Percentiles rank a stretch among this genome's conserved stretches.
These are phyloP conservation scores for Rosellinia necatrix DNA, from an alignment of 2,329 filamentous ascomycete genomes.

Conservation along the genomic window DNA sequence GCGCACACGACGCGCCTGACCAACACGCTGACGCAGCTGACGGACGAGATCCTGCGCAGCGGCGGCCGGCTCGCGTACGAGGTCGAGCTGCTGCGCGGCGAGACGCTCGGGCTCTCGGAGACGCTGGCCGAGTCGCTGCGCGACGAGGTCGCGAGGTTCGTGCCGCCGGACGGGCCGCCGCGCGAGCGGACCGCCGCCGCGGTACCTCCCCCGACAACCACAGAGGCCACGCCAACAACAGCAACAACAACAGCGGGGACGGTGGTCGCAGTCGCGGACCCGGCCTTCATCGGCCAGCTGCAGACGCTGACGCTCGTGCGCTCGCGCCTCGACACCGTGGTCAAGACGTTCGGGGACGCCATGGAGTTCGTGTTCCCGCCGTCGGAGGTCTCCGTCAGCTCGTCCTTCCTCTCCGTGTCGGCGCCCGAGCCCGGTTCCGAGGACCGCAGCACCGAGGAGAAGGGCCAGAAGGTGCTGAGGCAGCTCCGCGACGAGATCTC, in stretches of 20 bases:
- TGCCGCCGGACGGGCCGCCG: conserved; percentile 61
- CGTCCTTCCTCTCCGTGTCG: conserved; percentile 87
- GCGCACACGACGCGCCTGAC: conserved; percentile 85
- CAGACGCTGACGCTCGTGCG: conserved; percentile 84
- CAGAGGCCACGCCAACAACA: neutral
- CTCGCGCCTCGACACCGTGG: conserved; percentile 82
- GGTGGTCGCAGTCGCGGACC: conserved; percentile 43
- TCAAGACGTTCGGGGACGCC: conserved; percentile 89
- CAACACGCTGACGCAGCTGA: conserved; percentile 81
- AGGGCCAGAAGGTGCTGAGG: conserved; percentile 79
- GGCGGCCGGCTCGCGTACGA: conserved; percentile 90
- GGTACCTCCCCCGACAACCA: conserved; percentile 21
- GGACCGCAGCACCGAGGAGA: conserved; percentile 76
- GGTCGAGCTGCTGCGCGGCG: conserved; percentile 89
- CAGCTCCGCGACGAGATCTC: conserved; percentile 73
- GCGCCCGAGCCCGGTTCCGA: conserved; percentile 72
- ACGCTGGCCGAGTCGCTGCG: conserved; percentile 73
- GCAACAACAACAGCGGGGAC: conserved; percentile 20
- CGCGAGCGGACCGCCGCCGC: conserved; percentile 32
- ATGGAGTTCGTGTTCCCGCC: conserved; percentile 95
- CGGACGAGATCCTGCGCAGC: conserved; percentile 91
- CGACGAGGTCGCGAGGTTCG: conserved; percentile 74
- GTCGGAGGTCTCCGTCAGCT: conserved; percentile 80
- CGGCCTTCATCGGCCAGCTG: conserved; percentile 75
- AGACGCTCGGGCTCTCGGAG: conserved; percentile 80